Conservation (phyloP, 1,139 yeast species). For the Suhomyces taliae region DNA sequence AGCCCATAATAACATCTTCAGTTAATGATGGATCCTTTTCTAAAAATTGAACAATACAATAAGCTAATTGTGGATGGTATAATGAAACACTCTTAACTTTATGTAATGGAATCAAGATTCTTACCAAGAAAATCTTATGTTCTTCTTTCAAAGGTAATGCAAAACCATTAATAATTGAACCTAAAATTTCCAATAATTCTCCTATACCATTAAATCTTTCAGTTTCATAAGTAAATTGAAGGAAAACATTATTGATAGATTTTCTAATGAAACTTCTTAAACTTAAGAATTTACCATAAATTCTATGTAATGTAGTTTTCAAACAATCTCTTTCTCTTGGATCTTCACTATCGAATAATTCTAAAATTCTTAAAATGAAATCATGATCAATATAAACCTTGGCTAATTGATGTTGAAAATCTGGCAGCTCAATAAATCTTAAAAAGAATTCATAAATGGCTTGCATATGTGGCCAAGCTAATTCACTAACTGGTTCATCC, state of each 20-base stretch:
- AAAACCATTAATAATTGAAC: constrained; percentile 95
- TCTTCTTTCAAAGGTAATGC: constrained; percentile 97
- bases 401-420: constrained; percentile 90
- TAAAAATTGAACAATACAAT: constrained; percentile 93
- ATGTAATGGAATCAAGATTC: constrained; percentile 91
- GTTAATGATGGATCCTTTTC: constrained; percentile 92
- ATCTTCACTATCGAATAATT: constrained; percentile 93
- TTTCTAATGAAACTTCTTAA: constrained; percentile 89
- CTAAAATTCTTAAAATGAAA: constrained; percentile 77
- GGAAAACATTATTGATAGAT: constrained; percentile 85
- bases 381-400: constrained; percentile 92
- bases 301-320: constrained; percentile 91
- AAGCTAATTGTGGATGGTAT: constrained; percentile 95
- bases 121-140: constrained; percentile 84
- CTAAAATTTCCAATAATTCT: constrained; percentile 89
- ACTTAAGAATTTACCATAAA: constrained; percentile 91
- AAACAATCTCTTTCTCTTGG: constrained; percentile 94
- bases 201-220: constrained; percentile 96
- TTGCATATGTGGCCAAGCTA: constrained; percentile 99
- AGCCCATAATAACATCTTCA: constrained; percentile 92
- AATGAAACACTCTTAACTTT: constrained; percentile 84
- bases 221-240: constrained; percentile 93
- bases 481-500: constrained; percentile 94
- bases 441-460: constrained; percentile 91
- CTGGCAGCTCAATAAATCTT: constrained; percentile 91